Base-by-base conservation (phyloP, 2,329 filamentous ascomycete species). In the Ophiocordyceps sinensis region DNA sequence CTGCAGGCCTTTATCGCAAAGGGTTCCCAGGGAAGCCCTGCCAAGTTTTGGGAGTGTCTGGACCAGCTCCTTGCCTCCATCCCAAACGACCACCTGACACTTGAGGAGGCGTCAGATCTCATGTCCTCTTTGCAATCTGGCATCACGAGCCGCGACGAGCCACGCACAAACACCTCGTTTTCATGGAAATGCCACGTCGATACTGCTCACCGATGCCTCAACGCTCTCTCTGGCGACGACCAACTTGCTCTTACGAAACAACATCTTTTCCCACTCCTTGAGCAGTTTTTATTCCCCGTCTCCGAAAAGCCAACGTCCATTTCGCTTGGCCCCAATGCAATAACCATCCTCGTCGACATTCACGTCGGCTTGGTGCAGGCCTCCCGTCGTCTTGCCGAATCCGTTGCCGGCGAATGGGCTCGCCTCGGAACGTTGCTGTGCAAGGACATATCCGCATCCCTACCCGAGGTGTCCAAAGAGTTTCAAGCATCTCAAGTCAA, bases 381-480 rank as follows among this genome's bases (percentile, higher is more conserved):
- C 1, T 55, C 62, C 2, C 61, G 63, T 11, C 43, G 61, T 1
- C 59, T 67, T 2, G 49, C 78, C 4, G 57, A 70, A 0, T 63
- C 72, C 1, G 64, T 84, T 0, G 56, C 65, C 14, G 58, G 66
- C 3, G 66, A 79, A 47, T 91, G 85, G 84, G 57, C 65, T 3
- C 64, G 64, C 2, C 59, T 86, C n/a, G 73, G 75, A 0, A 63
- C 73, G 1, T 57, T 68, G 0, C 62, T 94, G n/a, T 66, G 79
- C 23, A 66, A 76, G 28, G 70, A 73, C 31, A 77, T 94, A 43
- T 79, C 78, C 41, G 74, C 75, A 6, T 93, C 86, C 0, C 70
- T 85, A 5, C 86, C 88, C 1, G 86, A 89, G 53, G 78, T 89
- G 42, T 87, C 86, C 0, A 81, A 81, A 46, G 82, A 86, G 15